Conservation (phyloP, 2,329 filamentous ascomycete species). For the Diaporthe amygdali region DNA sequence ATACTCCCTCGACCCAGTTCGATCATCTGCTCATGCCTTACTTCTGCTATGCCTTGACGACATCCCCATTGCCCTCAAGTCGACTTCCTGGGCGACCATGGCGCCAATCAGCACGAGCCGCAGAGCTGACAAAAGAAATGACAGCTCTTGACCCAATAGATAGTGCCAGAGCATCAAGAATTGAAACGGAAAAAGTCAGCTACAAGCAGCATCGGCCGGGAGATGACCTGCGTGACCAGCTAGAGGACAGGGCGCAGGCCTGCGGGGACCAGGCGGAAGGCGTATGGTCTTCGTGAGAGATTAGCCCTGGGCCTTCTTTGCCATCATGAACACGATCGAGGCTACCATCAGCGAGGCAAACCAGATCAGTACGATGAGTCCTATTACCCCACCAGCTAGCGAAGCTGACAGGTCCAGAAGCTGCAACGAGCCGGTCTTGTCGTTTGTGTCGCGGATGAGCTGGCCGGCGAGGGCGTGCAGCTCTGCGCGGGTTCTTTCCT, state of each 20-base stretch:
- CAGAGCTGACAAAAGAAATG: background rate
- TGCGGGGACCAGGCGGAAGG: background rate
- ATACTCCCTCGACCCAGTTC: background rate
- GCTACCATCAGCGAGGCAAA: fast-evolving
- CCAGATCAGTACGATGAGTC: too few species aligned
- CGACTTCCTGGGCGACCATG: too few species aligned
- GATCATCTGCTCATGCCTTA: background rate
- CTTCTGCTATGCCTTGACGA: background rate
- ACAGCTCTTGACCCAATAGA: background rate
- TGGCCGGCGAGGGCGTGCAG: background rate
- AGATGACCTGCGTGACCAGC: background rate
- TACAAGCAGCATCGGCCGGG: background rate
- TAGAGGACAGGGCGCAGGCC: background rate
- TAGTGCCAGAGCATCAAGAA: background rate
- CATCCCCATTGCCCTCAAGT: too few species aligned
- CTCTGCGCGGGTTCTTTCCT: background rate
- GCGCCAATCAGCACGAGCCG: background rate
- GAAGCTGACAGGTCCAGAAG: background rate
- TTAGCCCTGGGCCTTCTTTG: too few species aligned
- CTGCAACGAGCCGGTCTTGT: background rate
- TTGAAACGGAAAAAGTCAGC: background rate
- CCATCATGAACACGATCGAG: background rate
- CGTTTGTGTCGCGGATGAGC: background rate
- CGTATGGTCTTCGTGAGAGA: too few species aligned
- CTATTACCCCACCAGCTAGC: too few species aligned